Evolutionary conservation across 2,329 filamentous ascomycete genomes (phyloP).

Genomic region (Drechslerella coelobrocha): DNA sequence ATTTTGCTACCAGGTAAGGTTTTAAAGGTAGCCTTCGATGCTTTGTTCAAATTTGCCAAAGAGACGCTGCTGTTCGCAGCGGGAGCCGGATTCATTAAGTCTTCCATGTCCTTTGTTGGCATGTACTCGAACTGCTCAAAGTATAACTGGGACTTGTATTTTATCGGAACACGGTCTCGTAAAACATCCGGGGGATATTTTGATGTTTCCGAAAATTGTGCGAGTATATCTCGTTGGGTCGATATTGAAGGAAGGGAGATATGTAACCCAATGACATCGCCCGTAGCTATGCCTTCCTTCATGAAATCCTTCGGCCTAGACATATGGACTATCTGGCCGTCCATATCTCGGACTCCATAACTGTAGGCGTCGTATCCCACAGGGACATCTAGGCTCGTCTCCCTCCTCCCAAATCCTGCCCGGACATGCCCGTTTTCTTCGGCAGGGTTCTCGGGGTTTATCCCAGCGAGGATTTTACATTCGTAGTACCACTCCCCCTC

Average conservation of each 20-base stretch:
- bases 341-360: constrained; percentile 87
- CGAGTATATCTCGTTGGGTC: constrained; percentile 78
- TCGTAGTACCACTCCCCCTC: constrained; percentile 95
- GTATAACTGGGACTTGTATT: constrained; percentile 90
- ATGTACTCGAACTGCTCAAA: constrained; percentile 94
- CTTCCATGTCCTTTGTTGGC: constrained; percentile 84
- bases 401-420: constrained; percentile 82
- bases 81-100: constrained; percentile 74
- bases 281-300: constrained; percentile 66
- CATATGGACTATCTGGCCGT: constrained; percentile 90
- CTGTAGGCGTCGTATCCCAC: constrained; percentile 91
- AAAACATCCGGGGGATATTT: constrained; percentile 79
- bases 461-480: constrained; percentile 83
- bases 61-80: constrained; percentile 52
- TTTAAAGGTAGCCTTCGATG: constrained; percentile 44
- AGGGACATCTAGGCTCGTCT: constrained; percentile 74
- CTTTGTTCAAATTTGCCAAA: constrained; percentile 15
- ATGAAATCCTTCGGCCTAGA: constrained; percentile 92
- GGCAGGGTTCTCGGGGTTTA: constrained; percentile 56
- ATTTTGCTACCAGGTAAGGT: constrained; percentile 76
- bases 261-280: constrained; percentile 92
- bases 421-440: constrained; percentile 70
- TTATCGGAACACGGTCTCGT: constrained; percentile 91
- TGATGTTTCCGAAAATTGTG: constrained; percentile 58
- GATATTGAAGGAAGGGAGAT: constrained; percentile 86